These are phyloP conservation scores for Microbotryum lychnidis-dioicae DNA, from an alignment of 1,284 basidiomycete species.

Conservation along the genomic window DNA sequence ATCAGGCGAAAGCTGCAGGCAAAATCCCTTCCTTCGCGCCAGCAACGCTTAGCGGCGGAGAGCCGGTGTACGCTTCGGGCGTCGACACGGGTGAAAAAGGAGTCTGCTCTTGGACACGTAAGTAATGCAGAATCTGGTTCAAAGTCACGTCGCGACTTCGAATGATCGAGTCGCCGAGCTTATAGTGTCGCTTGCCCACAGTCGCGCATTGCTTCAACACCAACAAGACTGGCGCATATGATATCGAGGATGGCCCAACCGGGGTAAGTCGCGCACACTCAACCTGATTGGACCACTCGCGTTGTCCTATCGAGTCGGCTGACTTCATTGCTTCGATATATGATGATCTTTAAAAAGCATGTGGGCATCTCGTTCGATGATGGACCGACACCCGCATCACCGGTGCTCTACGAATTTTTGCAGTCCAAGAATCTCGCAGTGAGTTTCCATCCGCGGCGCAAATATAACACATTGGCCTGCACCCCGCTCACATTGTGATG, in stretches of 20 bases:
- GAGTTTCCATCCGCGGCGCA: too few species aligned
- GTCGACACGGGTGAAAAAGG: neutral
- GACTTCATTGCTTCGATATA: neutral
- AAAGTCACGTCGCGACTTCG: too few species aligned
- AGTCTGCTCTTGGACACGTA: neutral
- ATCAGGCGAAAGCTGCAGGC: constrained; percentile 15
- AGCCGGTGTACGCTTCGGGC: neutral
- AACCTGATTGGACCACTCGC: too few species aligned
- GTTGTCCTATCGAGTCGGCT: too few species aligned
- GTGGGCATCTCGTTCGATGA: constrained; percentile 52
- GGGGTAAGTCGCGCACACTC: too few species aligned
- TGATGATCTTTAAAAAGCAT: neutral
- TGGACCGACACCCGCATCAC: constrained; percentile 55
- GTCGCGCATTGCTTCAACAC: constrained; percentile 8
- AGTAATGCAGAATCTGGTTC: too few species aligned
- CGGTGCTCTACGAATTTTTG: constrained; percentile 53
- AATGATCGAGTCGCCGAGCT: neutral
- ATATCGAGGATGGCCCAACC: constrained; percentile 13
- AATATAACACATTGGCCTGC: too few species aligned
- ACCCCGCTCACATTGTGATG: too few species aligned
- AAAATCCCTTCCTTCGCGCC: constrained; percentile 19
- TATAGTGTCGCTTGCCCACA: neutral
- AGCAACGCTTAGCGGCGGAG: constrained; percentile 2
- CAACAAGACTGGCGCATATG: neutral
- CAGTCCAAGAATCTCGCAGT: constrained; percentile 49